These are phyloP conservation scores for Asterochloris sp. DNA, from an alignment of 139 green algal species.

Conservation along the genomic window DNA sequence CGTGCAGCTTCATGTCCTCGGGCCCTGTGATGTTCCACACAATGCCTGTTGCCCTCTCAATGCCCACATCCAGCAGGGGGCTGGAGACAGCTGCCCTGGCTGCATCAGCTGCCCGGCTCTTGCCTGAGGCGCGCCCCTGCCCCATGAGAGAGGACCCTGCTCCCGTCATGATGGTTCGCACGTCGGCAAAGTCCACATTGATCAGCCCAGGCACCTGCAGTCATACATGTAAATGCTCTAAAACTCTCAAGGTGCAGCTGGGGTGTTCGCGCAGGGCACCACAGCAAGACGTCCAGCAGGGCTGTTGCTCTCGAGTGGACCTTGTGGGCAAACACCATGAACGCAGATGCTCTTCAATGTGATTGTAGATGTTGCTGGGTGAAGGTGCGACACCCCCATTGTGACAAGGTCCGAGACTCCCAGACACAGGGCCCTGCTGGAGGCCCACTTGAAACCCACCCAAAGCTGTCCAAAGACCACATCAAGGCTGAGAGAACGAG, in stretches of 20 bases:
- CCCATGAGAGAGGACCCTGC: slow-evolving; percentile 86
- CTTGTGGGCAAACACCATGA: no score
- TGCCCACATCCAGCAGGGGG: slow-evolving; percentile 88
- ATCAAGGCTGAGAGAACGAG: no score
- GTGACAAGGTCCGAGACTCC: no score
- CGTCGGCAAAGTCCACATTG: slow-evolving; percentile 99
- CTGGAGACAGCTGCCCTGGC: slow-evolving; percentile 75
- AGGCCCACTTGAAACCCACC: no score
- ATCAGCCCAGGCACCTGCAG: slow-evolving; percentile 82
- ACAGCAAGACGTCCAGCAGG: neutral
- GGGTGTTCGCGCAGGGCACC: neutral
- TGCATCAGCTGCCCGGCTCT: slow-evolving; percentile 54
- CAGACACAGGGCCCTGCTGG: no score
- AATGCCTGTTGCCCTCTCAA: slow-evolving; percentile 92
- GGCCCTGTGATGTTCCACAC: slow-evolving; percentile 98
- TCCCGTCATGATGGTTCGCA: slow-evolving; percentile 84
- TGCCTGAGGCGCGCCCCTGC: slow-evolving; percentile 69
- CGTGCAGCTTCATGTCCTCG: slow-evolving; percentile 79
- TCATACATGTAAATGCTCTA: neutral
- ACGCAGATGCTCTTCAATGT: no score
- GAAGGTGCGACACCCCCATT: no score
- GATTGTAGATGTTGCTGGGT: no score
- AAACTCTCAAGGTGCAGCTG: neutral
- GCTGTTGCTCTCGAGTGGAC: no score
- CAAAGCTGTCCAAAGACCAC: no score